Conservation (phyloP, 139 green algal genomes). For the Coelastrella sp. region DNA sequence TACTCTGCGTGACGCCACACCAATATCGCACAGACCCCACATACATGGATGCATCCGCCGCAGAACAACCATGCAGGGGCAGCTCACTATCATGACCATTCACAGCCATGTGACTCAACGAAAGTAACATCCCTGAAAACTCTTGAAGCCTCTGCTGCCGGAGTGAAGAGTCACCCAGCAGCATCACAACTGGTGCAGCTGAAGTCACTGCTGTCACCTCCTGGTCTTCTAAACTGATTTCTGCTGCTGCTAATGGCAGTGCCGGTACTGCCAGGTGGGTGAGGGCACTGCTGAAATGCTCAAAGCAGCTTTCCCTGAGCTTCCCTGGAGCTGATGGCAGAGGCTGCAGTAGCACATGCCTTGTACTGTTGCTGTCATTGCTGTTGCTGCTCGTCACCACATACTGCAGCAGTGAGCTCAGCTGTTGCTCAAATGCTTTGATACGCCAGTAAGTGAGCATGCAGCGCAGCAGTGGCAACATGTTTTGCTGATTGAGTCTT, state of each 20-base stretch:
- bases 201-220: neutral
- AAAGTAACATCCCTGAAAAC: neutral
- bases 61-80: neutral
- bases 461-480: neutral
- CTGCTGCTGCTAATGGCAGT: neutral
- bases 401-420: neutral
- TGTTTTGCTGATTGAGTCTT: neutral
- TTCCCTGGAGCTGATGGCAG: neutral
- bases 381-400: neutral
- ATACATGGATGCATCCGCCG: neutral
- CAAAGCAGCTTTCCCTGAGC: neutral
- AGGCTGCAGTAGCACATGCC: neutral
- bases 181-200: neutral
- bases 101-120: neutral
- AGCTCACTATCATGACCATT: neutral
- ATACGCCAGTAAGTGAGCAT: neutral
- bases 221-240: neutral
- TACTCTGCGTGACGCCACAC: neutral
- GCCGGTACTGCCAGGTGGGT: neutral
- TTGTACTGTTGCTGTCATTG: neutral
- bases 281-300: neutral
- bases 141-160: conserved; percentile 21
- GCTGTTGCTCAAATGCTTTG: neutral
- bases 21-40: neutral
- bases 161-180: neutral